Evolutionary conservation across 306 rosid species (phyloP), one percentile per base, ranked within the genome.

Genomic region (Amphicarpaea edgeworthii): DNA sequence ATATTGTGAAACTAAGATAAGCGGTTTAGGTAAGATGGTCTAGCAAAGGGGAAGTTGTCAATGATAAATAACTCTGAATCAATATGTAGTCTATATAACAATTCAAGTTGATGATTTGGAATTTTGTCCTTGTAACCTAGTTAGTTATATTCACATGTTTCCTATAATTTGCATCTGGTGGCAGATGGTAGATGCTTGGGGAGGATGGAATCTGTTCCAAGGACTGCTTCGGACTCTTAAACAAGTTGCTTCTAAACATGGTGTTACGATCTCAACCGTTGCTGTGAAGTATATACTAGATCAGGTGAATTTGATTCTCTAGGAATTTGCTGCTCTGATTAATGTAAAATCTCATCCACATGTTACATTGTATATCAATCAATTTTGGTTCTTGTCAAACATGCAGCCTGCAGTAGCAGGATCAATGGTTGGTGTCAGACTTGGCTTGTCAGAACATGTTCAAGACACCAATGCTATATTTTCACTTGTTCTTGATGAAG

Each of bases 121-220:
- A 9, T 76, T 17, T 42, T 82, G 59, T 72, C 30, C 69, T 46
- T 26, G 9, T 67, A 38, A 61, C 34, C 28, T 24, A 24, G 28
- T 9, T 38, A 10, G 73, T 76, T 57, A 42, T 46, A 50, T 72
- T 68, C 63, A 54, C 30, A 41, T 68, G 41, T 72, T 66, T 55
- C 60, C 8, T 78, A 57, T 51, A 38, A 41, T 69, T 26, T 71
- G 70, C 54, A 58, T 76, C 38, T 16, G 23, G 24, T 77, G 79
- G 76, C 90, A 95, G 96, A 95, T 92, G 97, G 89, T 92, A 61
- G 97, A 95, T 85, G 93, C 97, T 54, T 92, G 96, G 97, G 97
- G 98, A 70, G 98, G 97, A 71, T 95, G 97, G 98, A 82, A 77
- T 81, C 84, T 83, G 68, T 95, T 92, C 79, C 98, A 95, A 80